These are phyloP conservation scores for Ogataea trehaloabstinens DNA, from an alignment of 805 yeast genomes.

Conservation along the genomic window DNA sequence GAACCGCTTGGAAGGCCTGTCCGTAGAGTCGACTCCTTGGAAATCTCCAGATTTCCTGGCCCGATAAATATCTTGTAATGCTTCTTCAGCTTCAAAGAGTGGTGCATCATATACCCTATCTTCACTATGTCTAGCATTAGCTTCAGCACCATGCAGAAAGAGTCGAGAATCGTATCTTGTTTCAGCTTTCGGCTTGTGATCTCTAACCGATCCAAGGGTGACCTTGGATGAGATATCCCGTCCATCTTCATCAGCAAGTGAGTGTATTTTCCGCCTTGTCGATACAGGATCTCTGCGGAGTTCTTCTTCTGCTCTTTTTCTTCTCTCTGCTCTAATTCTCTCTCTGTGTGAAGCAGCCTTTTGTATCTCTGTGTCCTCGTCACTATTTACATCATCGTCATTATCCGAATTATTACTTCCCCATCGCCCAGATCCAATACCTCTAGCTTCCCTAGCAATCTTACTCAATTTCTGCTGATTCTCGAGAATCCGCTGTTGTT, in stretches of 20 bases:
- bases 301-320: constrained; percentile 47
- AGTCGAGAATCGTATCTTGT: constrained; percentile 58
- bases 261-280: constrained; percentile 30
- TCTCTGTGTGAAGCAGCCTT: constrained; percentile 32
- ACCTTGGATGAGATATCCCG: constrained; percentile 58
- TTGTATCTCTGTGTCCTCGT: constrained; percentile 10
- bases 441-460: constrained; percentile 50
- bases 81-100: constrained; percentile 52
- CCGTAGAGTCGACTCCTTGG: constrained; percentile 24
- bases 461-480: constrained; percentile 50
- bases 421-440: constrained; percentile 26
- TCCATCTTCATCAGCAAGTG: constrained; percentile 43
- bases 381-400: no score
- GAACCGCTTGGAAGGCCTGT: constrained; percentile 12
- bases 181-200: constrained; percentile 30
- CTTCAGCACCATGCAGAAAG: constrained; percentile 42
- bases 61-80: constrained; percentile 48
- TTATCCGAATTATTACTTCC: constrained; percentile 9
- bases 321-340: constrained; percentile 43
- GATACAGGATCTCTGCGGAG: constrained; percentile 45
- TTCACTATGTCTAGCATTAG: constrained; percentile 37
- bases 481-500: constrained; percentile 47
- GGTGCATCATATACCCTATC: constrained; percentile 60
- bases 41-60: constrained; percentile 31
- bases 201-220: constrained; percentile 41